Percentiles rank a stretch among this genome's conserved stretches.
Conservation (phyloP, 1,284 basidiomycete species). For the Microbotryomycetes sp. region DNA sequence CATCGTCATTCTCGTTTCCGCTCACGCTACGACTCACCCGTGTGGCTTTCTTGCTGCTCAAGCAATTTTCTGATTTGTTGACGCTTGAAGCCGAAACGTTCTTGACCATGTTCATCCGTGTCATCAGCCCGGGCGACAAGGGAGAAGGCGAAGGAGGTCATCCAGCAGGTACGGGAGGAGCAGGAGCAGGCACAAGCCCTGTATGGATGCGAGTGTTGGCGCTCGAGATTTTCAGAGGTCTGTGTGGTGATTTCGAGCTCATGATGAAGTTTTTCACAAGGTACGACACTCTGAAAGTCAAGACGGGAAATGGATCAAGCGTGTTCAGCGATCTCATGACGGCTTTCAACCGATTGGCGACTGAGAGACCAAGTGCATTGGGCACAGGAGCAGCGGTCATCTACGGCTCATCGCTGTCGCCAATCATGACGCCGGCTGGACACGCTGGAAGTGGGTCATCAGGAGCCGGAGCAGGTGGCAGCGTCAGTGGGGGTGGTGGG, state of each 20-base stretch:
- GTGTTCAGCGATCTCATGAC: constrained; percentile 74
- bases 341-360: constrained; percentile 71
- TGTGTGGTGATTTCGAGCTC: constrained; percentile 75
- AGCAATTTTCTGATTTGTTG: constrained; percentile 79
- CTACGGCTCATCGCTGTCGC: constrained; percentile 44
- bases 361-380: constrained; percentile 75
- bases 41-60: constrained; percentile 84
- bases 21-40: constrained; percentile 83
- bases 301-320: constrained; percentile 43
- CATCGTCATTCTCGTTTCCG: constrained; percentile 63
- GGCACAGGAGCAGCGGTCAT: constrained; percentile 55
- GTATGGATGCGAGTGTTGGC: constrained; percentile 82
- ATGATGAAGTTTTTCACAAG: constrained; percentile 72
- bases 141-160: constrained; percentile 41
- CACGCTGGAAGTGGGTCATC: background rate
- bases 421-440: constrained; percentile 31
- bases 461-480: background rate
- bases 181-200: constrained; percentile 43
- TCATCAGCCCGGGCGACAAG: constrained; percentile 61
- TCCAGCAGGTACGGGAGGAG: constrained; percentile 19
- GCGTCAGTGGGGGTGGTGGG: constrained; percentile 47
- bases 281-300: constrained; percentile 55
- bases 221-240: constrained; percentile 81
- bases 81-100: constrained; percentile 76
- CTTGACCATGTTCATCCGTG: constrained; percentile 68